These are phyloP conservation scores for Ophiostoma ips DNA, from an alignment of 2,329 filamentous ascomycete genomes.

Conservation along the genomic window DNA sequence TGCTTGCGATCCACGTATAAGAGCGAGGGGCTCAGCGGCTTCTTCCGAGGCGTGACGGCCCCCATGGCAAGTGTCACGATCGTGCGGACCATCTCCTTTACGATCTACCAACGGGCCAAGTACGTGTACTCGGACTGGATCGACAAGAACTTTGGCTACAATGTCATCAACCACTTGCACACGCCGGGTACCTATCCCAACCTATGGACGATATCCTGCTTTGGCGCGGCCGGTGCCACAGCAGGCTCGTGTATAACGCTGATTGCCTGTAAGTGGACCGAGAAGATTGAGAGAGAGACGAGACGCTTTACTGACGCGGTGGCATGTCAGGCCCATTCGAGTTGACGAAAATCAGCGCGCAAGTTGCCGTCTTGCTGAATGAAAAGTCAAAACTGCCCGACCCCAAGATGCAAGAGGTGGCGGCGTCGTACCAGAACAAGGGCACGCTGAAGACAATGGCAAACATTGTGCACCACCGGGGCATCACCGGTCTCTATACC, in stretches of 20 bases:
- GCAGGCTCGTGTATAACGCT: constrained; percentile 68
- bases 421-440: constrained; percentile 61
- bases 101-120: constrained; percentile 59
- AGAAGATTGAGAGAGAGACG: neutral
- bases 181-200: constrained; percentile 57
- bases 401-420: constrained; percentile 42
- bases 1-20: constrained; percentile 65
- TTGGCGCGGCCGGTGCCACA: constrained; percentile 63
- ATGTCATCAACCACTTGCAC: constrained; percentile 61
- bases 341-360: constrained; percentile 76
- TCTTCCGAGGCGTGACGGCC: constrained; percentile 70
- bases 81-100: constrained; percentile 27
- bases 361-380: constrained; percentile 68
- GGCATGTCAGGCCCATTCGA: constrained; percentile 55
- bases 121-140: constrained; percentile 59
- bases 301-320: neutral
- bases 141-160: constrained; percentile 49
- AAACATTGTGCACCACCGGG: constrained; percentile 63
- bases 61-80: constrained; percentile 48
- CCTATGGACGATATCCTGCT: constrained; percentile 59
- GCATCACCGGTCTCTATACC: constrained; percentile 61
- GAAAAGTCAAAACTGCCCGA: constrained; percentile 31
- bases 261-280: constrained; percentile 48
- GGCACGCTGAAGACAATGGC: constrained; percentile 63
- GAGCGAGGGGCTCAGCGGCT: constrained; percentile 57